A percentile compares a stretch with the other conserved stretches of the same genome.
Conservation (phyloP, 305 asterid genomes). For the Rubia peregrina region DNA sequence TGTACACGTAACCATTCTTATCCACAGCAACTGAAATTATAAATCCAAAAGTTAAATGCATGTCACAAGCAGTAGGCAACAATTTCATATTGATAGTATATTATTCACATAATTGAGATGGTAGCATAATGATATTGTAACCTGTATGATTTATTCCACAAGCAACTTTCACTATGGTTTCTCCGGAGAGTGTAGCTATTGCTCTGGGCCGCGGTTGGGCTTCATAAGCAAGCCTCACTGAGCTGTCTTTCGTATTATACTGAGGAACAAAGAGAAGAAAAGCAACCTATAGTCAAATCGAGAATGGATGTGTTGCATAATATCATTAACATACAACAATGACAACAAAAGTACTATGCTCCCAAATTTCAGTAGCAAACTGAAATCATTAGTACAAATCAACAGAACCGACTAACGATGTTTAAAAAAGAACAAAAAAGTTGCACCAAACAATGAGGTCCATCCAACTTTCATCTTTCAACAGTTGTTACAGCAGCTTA, state of each 20-base stretch:
- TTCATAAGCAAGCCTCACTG: conserved; percentile 95
- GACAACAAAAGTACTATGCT: neutral
- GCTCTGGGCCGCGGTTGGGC: conserved; percentile 93
- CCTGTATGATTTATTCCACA: conserved; percentile 98
- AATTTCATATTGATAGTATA: neutral
- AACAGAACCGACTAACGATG: neutral
- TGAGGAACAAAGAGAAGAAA: conserved; percentile 25
- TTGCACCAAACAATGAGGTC: neutral
- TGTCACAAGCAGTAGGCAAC: neutral
- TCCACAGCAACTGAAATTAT: conserved; percentile 76
- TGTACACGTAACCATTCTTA: conserved; percentile 81
- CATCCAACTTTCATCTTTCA: neutral
- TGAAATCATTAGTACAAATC: neutral
- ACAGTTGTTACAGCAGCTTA: neutral
- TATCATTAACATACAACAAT: neutral
- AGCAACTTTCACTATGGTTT: conserved; percentile 84
- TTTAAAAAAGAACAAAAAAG: neutral
- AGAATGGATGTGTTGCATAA: neutral
- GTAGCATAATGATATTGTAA: conserved; percentile 17
- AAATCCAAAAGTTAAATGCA: conserved; percentile 22
- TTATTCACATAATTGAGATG: neutral
- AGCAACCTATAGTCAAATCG: conserved; percentile 6
- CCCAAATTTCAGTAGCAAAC: neutral
- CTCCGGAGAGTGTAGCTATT: conserved; percentile 71
- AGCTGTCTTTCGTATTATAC: conserved; percentile 93